These are phyloP conservation scores for Lachnum nothofagi DNA, from an alignment of 2,329 filamentous ascomycete species.

Conservation along the genomic window DNA sequence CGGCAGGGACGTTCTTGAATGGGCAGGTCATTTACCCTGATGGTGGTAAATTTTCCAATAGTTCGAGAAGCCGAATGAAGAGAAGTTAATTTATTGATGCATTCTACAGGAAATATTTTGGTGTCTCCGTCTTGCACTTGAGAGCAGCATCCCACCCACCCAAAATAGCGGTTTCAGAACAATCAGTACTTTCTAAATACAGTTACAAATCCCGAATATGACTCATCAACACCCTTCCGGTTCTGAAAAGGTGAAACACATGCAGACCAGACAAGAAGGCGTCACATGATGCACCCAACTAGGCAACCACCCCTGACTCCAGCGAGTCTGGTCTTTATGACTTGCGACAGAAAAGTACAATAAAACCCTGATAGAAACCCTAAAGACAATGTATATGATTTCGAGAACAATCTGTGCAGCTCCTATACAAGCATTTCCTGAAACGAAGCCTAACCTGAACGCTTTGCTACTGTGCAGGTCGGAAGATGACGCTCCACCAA, in stretches of 20 bases:
- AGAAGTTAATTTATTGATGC: slow-evolving; percentile 4
- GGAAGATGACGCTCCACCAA: background rate
- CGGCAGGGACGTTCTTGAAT: slow-evolving; percentile 48
- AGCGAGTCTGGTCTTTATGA: background rate
- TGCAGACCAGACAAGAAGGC: background rate
- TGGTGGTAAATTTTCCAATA: slow-evolving; percentile 36
- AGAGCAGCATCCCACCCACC: background rate
- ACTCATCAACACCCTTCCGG: background rate
- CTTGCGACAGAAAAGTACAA: background rate
- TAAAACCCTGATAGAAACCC: background rate
- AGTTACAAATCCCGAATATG: background rate
- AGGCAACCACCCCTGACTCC: slow-evolving; percentile 4
- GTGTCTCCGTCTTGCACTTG: slow-evolving; percentile 29
- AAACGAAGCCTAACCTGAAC: background rate
- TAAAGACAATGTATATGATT: background rate
- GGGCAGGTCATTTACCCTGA: slow-evolving; percentile 49
- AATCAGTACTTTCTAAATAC: background rate
- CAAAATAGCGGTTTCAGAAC: background rate
- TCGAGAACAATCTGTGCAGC: background rate
- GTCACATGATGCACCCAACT: slow-evolving; percentile 2
- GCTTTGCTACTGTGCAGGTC: background rate
- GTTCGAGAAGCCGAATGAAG: background rate
- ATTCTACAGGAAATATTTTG: slow-evolving; percentile 26
- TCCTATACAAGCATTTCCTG: background rate
- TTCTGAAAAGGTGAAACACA: slow-evolving; percentile 1